These are phyloP conservation scores for Aegilops bicornis DNA, from an alignment of 176 grass and related monocot genomes.

Conservation along the genomic window DNA sequence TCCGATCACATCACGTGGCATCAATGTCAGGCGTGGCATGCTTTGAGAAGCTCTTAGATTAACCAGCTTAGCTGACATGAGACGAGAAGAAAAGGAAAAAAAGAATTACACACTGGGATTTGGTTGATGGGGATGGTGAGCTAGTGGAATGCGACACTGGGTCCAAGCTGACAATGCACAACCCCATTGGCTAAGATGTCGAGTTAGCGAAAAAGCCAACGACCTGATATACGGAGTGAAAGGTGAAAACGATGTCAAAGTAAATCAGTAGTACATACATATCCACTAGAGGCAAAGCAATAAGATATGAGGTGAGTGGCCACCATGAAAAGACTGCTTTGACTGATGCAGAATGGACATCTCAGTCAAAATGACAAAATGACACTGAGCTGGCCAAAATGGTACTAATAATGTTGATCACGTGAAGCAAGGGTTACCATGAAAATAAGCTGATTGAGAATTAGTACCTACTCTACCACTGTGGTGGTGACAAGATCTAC, in stretches of 20 bases:
- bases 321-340: not conserved
- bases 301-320: not conserved
- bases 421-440: constrained; percentile 10
- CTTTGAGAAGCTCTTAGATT: too few species aligned
- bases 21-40: too few species aligned
- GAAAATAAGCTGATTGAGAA: not conserved
- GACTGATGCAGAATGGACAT: not conserved
- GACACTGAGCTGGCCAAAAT: not conserved
- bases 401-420: not conserved
- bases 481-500: not conserved
- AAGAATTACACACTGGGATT: not conserved
- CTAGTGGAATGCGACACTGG: constrained; percentile 3
- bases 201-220: constrained; percentile 6
- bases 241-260: constrained; percentile 33
- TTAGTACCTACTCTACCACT: constrained; percentile 22
- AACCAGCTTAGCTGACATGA: not conserved
- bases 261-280: constrained; percentile 8
- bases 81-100: not conserved
- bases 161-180: not conserved
- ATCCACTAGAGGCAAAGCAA: not conserved
- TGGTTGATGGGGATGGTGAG: not conserved
- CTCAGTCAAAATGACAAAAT: not conserved
- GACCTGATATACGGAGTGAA: not conserved
- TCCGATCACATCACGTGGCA: too few species aligned
- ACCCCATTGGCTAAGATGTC: not conserved